Percentiles rank a stretch among this genome's conserved stretches.
Evolutionary conservation across 805 yeast genomes (phyloP).

Genomic region (Pichia kluyveri): DNA sequence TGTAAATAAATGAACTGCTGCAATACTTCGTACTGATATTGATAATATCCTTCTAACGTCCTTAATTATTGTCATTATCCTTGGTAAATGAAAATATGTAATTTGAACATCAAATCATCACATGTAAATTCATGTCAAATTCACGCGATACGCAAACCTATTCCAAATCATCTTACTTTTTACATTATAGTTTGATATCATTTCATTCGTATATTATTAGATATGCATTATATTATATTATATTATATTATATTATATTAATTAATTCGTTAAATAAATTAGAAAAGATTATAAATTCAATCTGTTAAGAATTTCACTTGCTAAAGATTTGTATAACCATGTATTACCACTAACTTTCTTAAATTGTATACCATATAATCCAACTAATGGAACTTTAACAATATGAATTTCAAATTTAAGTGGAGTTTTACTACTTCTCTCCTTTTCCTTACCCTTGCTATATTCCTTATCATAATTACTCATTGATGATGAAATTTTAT

Average conservation of each 20-base stretch:
- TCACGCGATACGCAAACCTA: too few species aligned
- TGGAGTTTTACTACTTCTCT: slow-evolving; percentile 38
- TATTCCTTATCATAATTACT: background rate
- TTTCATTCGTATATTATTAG: too few species aligned
- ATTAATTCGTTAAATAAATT: background rate
- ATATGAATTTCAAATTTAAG: slow-evolving; percentile 84
- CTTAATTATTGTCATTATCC: background rate
- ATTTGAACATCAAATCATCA: too few species aligned
- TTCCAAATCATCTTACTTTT: too few species aligned
- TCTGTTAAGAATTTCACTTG: slow-evolving; percentile 71
- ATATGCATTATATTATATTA: too few species aligned
- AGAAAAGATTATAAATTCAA: slow-evolving; percentile 42
- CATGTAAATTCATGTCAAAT: background rate
- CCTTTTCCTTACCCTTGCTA: slow-evolving; percentile 1
- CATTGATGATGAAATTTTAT: slow-evolving; percentile 7
- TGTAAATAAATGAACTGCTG: slow-evolving; percentile 48
- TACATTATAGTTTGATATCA: background rate
- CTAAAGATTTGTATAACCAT: slow-evolving; percentile 89
- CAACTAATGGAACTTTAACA: slow-evolving; percentile 85
- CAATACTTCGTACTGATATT: slow-evolving; percentile 49
- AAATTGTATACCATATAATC: slow-evolving; percentile 89
- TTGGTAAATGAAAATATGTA: too few species aligned
- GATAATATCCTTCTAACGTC: slow-evolving; percentile 16
- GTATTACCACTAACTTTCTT: slow-evolving; percentile 90
- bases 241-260: background rate